Percentiles rank a stretch among this genome's conserved stretches.
Conservation (phyloP, 495 filamentous ascomycete genomes). For the Chaetomidium leptoderma region DNA sequence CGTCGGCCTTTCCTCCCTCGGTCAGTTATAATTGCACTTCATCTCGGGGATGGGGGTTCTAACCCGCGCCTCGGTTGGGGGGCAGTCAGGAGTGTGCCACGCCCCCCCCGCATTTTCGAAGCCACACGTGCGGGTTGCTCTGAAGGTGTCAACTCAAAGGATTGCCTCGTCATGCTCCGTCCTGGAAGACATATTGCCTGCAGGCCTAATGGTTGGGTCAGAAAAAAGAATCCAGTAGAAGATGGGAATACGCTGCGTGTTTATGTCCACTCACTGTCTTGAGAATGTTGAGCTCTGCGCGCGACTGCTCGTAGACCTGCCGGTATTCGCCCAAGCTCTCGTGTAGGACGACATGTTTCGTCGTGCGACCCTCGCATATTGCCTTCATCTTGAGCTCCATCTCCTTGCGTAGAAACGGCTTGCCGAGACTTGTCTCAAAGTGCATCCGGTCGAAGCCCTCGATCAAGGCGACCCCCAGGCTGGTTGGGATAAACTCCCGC, state of each 20-base stretch:
- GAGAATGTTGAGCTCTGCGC: constrained; percentile 67
- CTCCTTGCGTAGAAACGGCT: constrained; percentile 96
- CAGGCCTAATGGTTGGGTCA: constrained; percentile 41
- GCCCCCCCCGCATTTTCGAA: constrained; percentile 12
- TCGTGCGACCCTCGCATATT: constrained; percentile 83
- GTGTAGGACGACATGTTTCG: constrained; percentile 65
- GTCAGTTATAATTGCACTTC: not conserved
- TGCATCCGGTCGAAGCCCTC: constrained; percentile 90
- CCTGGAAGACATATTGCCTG: constrained; percentile 44
- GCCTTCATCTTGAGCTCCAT: constrained; percentile 94
- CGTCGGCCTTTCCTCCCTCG: not conserved
- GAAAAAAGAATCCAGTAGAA: constrained; percentile 8
- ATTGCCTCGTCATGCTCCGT: constrained; percentile 17
- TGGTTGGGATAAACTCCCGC: constrained; percentile 86
- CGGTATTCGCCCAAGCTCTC: constrained; percentile 81
- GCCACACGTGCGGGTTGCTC: not conserved
- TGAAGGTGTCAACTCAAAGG: not conserved
- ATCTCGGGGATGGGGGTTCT: not conserved
- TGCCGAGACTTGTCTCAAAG: constrained; percentile 83
- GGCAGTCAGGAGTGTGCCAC: constrained; percentile 1
- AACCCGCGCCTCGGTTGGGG: not conserved
- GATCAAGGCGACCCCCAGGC: constrained; percentile 82
- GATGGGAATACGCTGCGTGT: not conserved
- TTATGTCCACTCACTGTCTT: constrained; percentile 62
- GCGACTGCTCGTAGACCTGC: constrained; percentile 73